Evolutionary conservation across 306 rosid species (phyloP).

Genomic region (Mucuna pruriens): DNA sequence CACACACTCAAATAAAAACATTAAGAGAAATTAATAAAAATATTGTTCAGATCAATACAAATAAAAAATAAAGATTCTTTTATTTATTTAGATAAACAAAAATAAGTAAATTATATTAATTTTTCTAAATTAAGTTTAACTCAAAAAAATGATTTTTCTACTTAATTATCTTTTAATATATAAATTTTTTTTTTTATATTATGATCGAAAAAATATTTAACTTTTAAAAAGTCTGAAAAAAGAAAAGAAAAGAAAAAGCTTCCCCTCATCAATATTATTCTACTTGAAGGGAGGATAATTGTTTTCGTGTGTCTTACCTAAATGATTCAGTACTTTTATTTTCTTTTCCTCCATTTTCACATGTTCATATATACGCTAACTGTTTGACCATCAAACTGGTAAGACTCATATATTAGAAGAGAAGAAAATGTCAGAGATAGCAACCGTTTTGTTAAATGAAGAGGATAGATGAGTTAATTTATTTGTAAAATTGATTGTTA

Average conservation of each 20-base stretch:
- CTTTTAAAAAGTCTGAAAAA: neutral
- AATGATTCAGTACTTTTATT: neutral
- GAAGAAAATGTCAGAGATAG: neutral
- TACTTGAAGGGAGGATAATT: neutral
- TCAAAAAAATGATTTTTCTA: no score
- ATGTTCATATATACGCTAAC: neutral
- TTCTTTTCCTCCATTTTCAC: neutral
- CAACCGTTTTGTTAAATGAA: neutral
- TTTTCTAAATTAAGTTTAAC: no score
- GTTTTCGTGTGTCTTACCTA: neutral
- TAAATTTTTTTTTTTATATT: no score
- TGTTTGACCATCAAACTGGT: neutral
- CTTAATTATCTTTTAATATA: no score
- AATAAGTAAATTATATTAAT: no score
- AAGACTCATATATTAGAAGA: neutral
- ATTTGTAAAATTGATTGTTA: neutral
- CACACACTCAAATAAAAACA: no score
- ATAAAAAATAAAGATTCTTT: no score
- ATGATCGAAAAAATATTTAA: no score
- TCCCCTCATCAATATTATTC: neutral
- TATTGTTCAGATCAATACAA: no score
- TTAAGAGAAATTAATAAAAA: neutral
- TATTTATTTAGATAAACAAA: no score
- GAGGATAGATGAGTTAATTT: neutral
- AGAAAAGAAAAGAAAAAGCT: neutral